Evolutionary conservation across 2,329 filamentous ascomycete species (phyloP).

Genomic region (Zymoseptoria brevis): DNA sequence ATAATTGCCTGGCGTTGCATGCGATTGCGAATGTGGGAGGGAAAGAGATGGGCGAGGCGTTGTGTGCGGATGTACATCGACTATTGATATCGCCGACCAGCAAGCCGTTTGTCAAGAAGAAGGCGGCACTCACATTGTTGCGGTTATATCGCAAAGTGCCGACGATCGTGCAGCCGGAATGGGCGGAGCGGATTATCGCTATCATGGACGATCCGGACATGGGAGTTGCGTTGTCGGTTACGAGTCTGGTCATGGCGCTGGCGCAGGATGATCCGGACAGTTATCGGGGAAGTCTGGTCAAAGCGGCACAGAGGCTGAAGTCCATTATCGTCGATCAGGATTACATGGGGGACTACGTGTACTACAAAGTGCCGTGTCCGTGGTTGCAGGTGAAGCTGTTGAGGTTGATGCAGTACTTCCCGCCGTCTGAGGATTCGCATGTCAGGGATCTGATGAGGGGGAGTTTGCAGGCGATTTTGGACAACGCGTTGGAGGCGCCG

Average conservation of each 20-base stretch:
- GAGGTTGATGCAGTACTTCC: conserved; percentile 88
- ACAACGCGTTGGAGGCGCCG: conserved; percentile 82
- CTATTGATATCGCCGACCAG: conserved; percentile 89
- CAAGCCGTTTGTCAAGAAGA: conserved; percentile 98
- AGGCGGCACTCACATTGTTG: conserved; percentile 86
- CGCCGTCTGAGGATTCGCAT: conserved; percentile 89
- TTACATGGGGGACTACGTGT: conserved; percentile 83
- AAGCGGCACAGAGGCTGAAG: conserved; percentile 83
- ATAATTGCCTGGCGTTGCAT: conserved; percentile 93
- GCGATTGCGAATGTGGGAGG: conserved; percentile 97
- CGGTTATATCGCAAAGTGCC: conserved; percentile 92
- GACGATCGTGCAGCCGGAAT: conserved; percentile 88
- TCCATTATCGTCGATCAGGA: conserved; percentile 86
- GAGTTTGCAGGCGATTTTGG: conserved; percentile 82
- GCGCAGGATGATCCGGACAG: conserved; percentile 90
- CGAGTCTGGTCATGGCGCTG: conserved; percentile 87
- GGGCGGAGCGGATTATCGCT: conserved; percentile 97
- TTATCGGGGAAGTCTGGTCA: conserved; percentile 89
- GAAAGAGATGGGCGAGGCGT: conserved; percentile 91
- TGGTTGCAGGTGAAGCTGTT: conserved; percentile 97
- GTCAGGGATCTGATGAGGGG: conserved; percentile 86
- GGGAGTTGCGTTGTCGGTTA: conserved; percentile 89
- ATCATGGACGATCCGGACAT: conserved; percentile 95
- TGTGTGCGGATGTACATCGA: conserved; percentile 85
- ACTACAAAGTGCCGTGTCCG: conserved; percentile 98